Base-by-base conservation (phyloP, 768 basidiomycete species). In the Russula griseocarnosa region DNA sequence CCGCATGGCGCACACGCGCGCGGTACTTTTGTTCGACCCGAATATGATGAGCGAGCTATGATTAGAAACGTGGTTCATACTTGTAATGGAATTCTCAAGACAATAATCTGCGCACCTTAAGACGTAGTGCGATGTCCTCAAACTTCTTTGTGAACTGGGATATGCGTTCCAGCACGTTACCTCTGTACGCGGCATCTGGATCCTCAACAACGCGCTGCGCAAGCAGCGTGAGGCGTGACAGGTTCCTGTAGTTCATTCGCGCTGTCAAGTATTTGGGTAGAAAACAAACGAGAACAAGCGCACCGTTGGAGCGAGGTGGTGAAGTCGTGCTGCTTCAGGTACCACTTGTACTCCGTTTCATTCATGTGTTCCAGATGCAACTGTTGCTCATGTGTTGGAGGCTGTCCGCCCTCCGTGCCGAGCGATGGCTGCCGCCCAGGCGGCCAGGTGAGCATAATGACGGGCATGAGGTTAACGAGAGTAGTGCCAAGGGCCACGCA, bases 311-410 rank as follows among this genome's bases (percentile, higher is more conserved):
- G 58, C 22, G 63, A 65, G 49, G 59, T 52, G 44, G 63, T 65
- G 32, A 60, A 65, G n/a, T 65, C 55, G 49, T 65, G 64, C 44
- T 65, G 64, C 60, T 61, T 65, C 49, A 65, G 16, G 50, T 61
- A 65, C 64, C 64, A 65, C n/a, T 65, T 65, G 9, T 49, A 22
- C 7, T 52, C 64, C 32, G 24, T 44, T 16, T 57, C 64, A 8
- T 50, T 14, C 59, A 65, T 60, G 28, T 60, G 9, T 24, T 56
- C 54, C 13, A 65, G 24, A 10, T 46, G 58, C 22, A 44, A 24
- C 47, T 42, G 58, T 2, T 49, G 24, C 54, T 65, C 63, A 1
- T 6, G 28, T n/a, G 63, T 9, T 3, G 16, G 18, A 16, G 53
- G 54, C 40, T 65, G 63, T 5, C 58, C 63, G 20, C 63, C 63